Evolutionary conservation across 345 rosid genomes (phyloP).

Genomic region (Camelina neglecta): DNA sequence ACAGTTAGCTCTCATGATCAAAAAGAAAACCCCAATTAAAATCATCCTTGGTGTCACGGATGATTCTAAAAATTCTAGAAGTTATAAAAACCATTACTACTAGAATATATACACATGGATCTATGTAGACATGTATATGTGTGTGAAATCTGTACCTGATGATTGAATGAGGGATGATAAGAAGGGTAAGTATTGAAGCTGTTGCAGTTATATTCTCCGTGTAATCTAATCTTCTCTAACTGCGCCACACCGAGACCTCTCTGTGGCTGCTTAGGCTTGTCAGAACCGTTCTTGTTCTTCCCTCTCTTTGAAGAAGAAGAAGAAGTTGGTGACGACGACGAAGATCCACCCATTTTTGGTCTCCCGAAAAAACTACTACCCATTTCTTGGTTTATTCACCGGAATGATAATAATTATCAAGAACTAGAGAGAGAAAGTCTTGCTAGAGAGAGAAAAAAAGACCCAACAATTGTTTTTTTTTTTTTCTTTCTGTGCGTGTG

Average conservation of each 20-base stretch:
- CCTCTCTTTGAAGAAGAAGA: conserved; percentile 64
- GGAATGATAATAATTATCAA: conserved; percentile 12
- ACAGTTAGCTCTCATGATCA: conserved; percentile 2
- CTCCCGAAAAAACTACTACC: conserved; percentile 78
- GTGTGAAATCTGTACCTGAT: conserved; percentile 54
- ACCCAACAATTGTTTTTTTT: conserved; percentile 29
- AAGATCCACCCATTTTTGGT: conserved; percentile 57
- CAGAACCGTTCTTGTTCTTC: conserved; percentile 72
- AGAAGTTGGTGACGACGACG: conserved; percentile 36
- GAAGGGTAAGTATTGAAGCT: conserved; percentile 50
- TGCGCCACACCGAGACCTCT: conserved; percentile 99
- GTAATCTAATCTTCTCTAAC: conserved; percentile 85
- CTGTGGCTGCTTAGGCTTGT: conserved; percentile 92
- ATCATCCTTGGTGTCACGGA: not conserved
- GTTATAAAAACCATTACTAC: not conserved
- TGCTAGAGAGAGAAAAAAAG: conserved; percentile 43
- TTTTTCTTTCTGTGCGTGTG: conserved; percentile 17
- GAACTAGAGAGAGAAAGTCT: conserved; percentile 37
- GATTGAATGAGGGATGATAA: conserved; percentile 56
- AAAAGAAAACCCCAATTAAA: not conserved
- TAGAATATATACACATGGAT: conserved; percentile 19
- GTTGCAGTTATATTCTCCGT: conserved; percentile 54
- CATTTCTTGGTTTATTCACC: conserved; percentile 49
- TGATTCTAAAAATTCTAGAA: not conserved
- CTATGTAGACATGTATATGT: not conserved